Evolutionary conservation across 2,329 filamentous ascomycete genomes (phyloP).

Genomic region (Ramularia endophylla): DNA sequence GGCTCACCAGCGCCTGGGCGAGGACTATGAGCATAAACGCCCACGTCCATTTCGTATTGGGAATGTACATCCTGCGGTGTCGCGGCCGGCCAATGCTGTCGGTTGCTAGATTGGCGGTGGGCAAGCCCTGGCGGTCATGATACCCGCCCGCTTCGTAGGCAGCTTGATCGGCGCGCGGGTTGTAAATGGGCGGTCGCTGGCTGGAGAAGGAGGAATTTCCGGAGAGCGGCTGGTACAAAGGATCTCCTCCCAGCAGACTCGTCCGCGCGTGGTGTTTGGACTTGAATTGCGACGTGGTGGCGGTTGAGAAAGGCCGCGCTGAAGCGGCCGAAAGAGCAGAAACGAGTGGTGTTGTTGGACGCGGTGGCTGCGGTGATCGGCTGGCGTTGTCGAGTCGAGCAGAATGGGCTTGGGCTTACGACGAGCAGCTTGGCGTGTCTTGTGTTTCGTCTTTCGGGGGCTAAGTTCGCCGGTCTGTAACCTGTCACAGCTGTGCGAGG

Average conservation of each 20-base stretch:
- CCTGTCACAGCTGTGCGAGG: no score
- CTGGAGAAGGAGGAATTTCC: constrained; percentile 29
- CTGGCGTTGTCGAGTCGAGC: constrained; percentile 3
- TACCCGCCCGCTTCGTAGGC: constrained; percentile 41
- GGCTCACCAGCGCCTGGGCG: constrained; percentile 70
- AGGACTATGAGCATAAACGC: constrained; percentile 69
- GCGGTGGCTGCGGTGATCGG: neutral
- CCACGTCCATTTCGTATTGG: constrained; percentile 84
- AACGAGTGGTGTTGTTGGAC: neutral
- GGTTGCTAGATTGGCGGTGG: constrained; percentile 28
- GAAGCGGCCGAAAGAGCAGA: constrained; percentile 16
- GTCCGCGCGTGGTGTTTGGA: constrained; percentile 50
- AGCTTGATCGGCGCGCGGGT: constrained; percentile 17
- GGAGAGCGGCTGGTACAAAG: constrained; percentile 43
- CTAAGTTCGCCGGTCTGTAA: no score
- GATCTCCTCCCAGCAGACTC: constrained; percentile 50
- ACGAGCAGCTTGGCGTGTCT: no score
- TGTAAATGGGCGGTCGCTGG: constrained; percentile 21
- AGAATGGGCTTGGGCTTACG: no score
- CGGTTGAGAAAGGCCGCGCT: constrained; percentile 23
- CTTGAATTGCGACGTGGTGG: constrained; percentile 44
- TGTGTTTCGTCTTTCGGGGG: no score
- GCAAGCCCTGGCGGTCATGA: constrained; percentile 48
- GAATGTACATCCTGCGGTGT: constrained; percentile 60
- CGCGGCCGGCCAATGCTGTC: constrained; percentile 29